phyloP scores from a whole-genome alignment of 257 asterid genomes.

The Scutellaria galericulata region DNA sequence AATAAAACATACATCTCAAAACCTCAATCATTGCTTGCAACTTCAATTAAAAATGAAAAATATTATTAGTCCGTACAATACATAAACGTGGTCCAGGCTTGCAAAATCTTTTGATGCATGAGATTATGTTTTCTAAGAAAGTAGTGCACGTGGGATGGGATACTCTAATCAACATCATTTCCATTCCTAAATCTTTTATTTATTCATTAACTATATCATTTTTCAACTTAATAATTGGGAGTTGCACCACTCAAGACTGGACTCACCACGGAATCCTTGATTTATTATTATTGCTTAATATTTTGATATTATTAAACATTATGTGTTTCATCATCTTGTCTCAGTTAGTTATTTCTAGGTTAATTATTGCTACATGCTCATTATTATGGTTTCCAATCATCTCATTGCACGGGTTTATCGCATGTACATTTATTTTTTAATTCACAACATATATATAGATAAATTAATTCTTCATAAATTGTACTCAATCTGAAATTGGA shows the following conservation, averaged over 20 bases:
- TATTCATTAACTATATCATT: background rate
- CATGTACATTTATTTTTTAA: background rate
- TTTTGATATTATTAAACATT: conserved; percentile 4
- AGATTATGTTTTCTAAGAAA: background rate
- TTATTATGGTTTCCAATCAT: background rate
- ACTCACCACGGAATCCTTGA: background rate
- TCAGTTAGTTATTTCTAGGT: conserved; percentile 15
- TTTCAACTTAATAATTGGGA: background rate
- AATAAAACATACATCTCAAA: conserved; percentile 33
- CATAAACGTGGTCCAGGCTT: conserved; percentile 36
- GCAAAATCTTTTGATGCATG: conserved; percentile 31
- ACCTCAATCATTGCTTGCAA: conserved; percentile 46
- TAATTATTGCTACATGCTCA: background rate
- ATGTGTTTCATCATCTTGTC: conserved; percentile 32
- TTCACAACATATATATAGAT: no score
- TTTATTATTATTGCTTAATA: conserved; percentile 23
- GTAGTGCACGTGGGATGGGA: conserved; percentile 37
- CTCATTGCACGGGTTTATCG: background rate
- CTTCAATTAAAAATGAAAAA: background rate
- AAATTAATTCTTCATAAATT: no score
- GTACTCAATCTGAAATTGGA: no score
- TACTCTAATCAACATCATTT: conserved; percentile 32
- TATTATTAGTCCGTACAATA: conserved; percentile 25
- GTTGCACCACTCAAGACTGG: conserved; percentile 44
- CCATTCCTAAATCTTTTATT: conserved; percentile 22